phyloP scores from a whole-genome alignment of 148 eudicot species.

The Fagopyrum homotropicum region DNA sequence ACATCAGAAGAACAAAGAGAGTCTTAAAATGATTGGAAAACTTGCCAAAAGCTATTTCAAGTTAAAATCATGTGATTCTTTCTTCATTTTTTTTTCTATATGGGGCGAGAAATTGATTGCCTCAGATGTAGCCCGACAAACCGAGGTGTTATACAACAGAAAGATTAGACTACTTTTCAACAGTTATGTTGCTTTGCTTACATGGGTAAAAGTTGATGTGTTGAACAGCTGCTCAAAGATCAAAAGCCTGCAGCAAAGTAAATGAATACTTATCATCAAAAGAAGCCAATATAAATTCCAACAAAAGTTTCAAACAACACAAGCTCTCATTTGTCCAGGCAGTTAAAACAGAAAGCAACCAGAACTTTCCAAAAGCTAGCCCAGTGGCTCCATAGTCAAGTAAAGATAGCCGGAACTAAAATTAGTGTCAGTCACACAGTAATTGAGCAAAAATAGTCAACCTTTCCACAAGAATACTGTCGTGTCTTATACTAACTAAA shows the following conservation, averaged over 20 bases:
- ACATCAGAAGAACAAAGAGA: neutral
- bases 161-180: neutral
- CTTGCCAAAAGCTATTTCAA: neutral
- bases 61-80: neutral
- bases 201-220: conserved; percentile 8
- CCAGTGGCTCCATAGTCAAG: neutral
- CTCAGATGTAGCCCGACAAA: neutral
- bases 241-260: neutral
- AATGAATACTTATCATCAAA: neutral
- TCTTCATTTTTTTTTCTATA: neutral
- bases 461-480: neutral
- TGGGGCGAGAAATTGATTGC: neutral
- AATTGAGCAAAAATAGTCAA: neutral
- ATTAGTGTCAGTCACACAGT: neutral
- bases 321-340: neutral
- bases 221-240: conserved; percentile 6
- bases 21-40: neutral
- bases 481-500: neutral
- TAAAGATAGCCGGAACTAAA: neutral
- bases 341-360: neutral
- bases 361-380: neutral
- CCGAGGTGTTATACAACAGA: neutral
- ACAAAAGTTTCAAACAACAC: neutral
- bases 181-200: conserved; percentile 3
- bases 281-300: neutral